These are phyloP conservation scores for Eucalyptus leucophloia DNA, from an alignment of 345 rosid genomes.

Conservation along the genomic window DNA sequence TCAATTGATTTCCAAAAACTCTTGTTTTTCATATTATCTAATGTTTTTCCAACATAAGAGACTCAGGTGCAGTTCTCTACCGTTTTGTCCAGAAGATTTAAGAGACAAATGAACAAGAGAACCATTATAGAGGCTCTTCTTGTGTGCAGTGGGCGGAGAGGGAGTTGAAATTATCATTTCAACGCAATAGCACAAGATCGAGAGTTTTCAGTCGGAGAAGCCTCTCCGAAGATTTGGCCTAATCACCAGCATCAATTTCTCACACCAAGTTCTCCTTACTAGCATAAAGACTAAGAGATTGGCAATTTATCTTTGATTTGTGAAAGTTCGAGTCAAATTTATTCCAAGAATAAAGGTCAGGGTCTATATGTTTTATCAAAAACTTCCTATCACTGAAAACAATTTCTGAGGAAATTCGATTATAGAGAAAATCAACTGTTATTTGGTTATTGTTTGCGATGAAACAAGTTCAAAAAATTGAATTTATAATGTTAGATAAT, in stretches of 20 bases:
- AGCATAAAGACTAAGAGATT: not conserved
- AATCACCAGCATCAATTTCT: not conserved
- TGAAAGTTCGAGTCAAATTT: not conserved
- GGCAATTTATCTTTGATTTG: no score
- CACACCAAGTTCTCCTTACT: not conserved
- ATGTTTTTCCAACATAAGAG: no score
- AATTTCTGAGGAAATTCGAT: not conserved
- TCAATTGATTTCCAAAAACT: no score
- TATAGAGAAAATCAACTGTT: not conserved
- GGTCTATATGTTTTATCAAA: fast-evolving
- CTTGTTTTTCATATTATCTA: no score
- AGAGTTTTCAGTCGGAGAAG: not conserved
- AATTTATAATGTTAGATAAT: not conserved
- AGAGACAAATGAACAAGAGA: not conserved
- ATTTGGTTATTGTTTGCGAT: not conserved
- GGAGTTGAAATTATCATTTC: not conserved
- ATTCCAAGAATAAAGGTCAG: no score
- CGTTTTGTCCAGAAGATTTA: not conserved
- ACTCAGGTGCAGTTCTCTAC: not conserved
- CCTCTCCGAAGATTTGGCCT: not conserved
- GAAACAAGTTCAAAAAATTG: not conserved
- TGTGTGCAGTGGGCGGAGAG: not conserved
- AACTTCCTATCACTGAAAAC: no score
- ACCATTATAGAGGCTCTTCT: not conserved
- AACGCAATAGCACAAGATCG: not conserved